Evolutionary conservation across 345 rosid genomes (phyloP).

Genomic region (Murraya paniculata): DNA sequence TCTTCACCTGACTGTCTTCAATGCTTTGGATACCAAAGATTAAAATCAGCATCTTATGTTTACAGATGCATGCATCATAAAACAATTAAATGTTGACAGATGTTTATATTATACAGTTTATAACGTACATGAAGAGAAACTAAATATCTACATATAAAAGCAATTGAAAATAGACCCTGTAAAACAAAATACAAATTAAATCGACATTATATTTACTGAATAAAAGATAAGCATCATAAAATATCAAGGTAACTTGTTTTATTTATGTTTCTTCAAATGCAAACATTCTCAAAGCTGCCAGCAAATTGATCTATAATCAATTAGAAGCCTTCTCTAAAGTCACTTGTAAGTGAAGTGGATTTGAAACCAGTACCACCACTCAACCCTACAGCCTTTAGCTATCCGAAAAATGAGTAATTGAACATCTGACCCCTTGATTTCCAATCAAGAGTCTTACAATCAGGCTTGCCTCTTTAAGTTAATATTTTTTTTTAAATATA

Average conservation of each 20-base stretch:
- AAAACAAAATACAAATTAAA: conserved; percentile 1
- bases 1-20: conserved; percentile 51
- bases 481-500: no score
- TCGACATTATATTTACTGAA: neutral
- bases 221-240: neutral
- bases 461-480: neutral
- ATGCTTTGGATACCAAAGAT: conserved; percentile 45
- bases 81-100: neutral
- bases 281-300: neutral
- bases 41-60: conserved; percentile 19
- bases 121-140: neutral
- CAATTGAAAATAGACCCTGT: neutral
- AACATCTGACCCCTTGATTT: neutral
- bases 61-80: neutral
- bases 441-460: neutral
- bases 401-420: neutral
- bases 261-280: neutral
- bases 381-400: neutral
- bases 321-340: neutral
- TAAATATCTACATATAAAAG: neutral
- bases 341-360: neutral
- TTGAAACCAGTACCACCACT: neutral
- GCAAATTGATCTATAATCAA: neutral
- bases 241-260: neutral
- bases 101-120: neutral